Evolutionary conservation across 129 eudicot genomes (phyloP).

Genomic region (Logfia minima): DNA sequence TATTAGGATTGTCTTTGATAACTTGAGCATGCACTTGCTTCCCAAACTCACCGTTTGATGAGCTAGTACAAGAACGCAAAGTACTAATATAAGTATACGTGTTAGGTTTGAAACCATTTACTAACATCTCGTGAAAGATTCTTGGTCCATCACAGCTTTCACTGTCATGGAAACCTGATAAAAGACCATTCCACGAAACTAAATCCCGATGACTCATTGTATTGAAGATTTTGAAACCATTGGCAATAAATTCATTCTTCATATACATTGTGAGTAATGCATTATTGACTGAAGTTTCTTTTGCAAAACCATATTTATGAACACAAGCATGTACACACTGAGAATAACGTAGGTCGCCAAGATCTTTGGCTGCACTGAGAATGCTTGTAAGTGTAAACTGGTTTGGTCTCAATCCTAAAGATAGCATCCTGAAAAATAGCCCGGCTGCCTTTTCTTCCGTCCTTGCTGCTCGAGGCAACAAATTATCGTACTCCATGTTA

Average conservation of each 20-base stretch:
- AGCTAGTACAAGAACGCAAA: conserved; percentile 38
- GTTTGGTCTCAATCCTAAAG: conserved; percentile 39
- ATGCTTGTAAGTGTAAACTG: conserved; percentile 47
- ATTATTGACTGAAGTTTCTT: conserved; percentile 39
- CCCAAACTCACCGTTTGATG: conserved; percentile 28
- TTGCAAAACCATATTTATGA: conserved; percentile 38
- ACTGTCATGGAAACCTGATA: conserved; percentile 44
- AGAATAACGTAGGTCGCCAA: conserved; percentile 35
- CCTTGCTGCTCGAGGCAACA: conserved; percentile 49
- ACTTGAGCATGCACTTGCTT: conserved; percentile 42
- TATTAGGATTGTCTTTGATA: conserved; percentile 31
- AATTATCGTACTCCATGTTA: conserved; percentile 49
- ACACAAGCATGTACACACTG: conserved; percentile 43
- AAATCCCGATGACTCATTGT: conserved; percentile 35
- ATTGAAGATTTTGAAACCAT: conserved; percentile 38
- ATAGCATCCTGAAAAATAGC: conserved; percentile 35
- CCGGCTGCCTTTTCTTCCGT: conserved; percentile 38
- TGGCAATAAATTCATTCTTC: conserved; percentile 26
- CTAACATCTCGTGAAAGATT: conserved; percentile 36
- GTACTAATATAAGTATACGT: conserved; percentile 41
- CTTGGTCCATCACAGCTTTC: conserved; percentile 34
- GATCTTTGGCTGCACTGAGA: conserved; percentile 39
- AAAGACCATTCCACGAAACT: conserved; percentile 48
- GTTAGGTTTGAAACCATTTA: conserved; percentile 45
- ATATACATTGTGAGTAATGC: conserved; percentile 48